A percentile compares a stretch with the other conserved stretches of the same genome.
phyloP scores from a whole-genome alignment of 2,329 filamentous ascomycete species.

The Colletotrichum truncatum region DNA sequence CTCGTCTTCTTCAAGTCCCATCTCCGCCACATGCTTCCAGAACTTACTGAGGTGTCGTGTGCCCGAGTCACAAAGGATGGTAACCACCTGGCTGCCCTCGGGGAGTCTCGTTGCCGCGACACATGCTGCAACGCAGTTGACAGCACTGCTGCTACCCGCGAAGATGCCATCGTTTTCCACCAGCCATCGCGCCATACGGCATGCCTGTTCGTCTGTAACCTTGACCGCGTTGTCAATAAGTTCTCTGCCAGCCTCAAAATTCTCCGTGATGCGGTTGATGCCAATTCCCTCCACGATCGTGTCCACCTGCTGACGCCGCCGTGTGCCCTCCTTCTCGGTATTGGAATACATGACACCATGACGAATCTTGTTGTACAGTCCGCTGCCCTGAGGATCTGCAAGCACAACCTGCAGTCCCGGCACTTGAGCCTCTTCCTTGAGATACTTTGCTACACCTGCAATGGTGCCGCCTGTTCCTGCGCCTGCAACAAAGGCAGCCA shows the following conservation, averaged over 20 bases:
- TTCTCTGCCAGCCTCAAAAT: slow-evolving; percentile 88
- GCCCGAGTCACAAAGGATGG: slow-evolving; percentile 87
- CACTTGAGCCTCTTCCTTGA: slow-evolving; percentile 76
- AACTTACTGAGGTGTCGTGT: slow-evolving; percentile 85
- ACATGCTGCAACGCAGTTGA: slow-evolving; percentile 89
- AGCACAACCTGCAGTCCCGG: slow-evolving; percentile 76
- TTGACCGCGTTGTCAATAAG: slow-evolving; percentile 90
- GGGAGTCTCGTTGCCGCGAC: slow-evolving; percentile 72
- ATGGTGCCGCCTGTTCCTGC: slow-evolving; percentile 96
- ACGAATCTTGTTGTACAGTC: slow-evolving; percentile 89
- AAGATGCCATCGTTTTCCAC: slow-evolving; percentile 97
- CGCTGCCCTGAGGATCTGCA: slow-evolving; percentile 93
- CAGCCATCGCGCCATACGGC: slow-evolving; percentile 94
- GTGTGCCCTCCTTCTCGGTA: slow-evolving; percentile 90
- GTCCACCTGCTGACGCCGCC: slow-evolving; percentile 90
- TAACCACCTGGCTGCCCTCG: slow-evolving; percentile 75
- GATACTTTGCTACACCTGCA: slow-evolving; percentile 82
- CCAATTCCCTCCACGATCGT: slow-evolving; percentile 96
- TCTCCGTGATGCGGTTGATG: slow-evolving; percentile 92
- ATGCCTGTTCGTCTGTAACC: slow-evolving; percentile 88
- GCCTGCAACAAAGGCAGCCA: slow-evolving; percentile 92
- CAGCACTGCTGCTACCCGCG: slow-evolving; percentile 92
- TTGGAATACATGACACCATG: slow-evolving; percentile 95
- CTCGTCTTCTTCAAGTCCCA: slow-evolving; percentile 71
- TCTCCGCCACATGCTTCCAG: slow-evolving; percentile 77